Evolutionary conservation across 1,284 basidiomycete genomes (phyloP).

Genomic region (Coriolopsis trogii): DNA sequence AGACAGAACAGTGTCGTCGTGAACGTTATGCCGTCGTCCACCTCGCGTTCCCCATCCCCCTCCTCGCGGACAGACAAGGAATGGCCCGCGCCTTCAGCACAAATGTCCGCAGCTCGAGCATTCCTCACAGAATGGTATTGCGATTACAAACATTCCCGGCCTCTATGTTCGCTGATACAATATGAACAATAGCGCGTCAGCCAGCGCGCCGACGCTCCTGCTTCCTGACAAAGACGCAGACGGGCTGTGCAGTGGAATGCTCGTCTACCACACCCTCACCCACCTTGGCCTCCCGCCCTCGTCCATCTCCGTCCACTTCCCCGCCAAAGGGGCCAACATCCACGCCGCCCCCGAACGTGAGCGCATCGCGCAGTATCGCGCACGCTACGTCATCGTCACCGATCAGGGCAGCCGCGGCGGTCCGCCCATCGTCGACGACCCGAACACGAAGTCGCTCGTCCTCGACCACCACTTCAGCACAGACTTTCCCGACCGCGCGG

Average conservation of each 20-base stretch:
- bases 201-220: conserved; percentile 26
- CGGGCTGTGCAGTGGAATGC: conserved; percentile 34
- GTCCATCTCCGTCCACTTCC: conserved; percentile 32
- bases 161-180: no score
- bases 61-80: neutral
- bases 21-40: neutral
- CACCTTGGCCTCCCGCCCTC: conserved; percentile 29
- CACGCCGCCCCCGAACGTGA: conserved; percentile 29
- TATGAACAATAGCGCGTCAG: conserved; percentile 11
- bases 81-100: conserved; percentile 4
- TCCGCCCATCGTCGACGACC: conserved; percentile 23
- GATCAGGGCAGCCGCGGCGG: conserved; percentile 38
- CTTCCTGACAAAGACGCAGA: conserved; percentile 40
- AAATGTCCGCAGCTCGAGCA: conserved; percentile 1
- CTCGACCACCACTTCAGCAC: conserved; percentile 37
- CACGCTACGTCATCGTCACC: conserved; percentile 29
- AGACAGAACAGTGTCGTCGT: no score
- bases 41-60: neutral
- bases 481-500: conserved; percentile 31
- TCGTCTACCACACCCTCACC: conserved; percentile 33
- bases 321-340: conserved; percentile 34
- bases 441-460: conserved; percentile 28
- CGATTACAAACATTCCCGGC: neutral
- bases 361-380: conserved; percentile 24
- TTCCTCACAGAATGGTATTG: conserved; percentile 5